Conservation (phyloP, 768 basidiomycete genomes). For the Pisolithus albus region DNA sequence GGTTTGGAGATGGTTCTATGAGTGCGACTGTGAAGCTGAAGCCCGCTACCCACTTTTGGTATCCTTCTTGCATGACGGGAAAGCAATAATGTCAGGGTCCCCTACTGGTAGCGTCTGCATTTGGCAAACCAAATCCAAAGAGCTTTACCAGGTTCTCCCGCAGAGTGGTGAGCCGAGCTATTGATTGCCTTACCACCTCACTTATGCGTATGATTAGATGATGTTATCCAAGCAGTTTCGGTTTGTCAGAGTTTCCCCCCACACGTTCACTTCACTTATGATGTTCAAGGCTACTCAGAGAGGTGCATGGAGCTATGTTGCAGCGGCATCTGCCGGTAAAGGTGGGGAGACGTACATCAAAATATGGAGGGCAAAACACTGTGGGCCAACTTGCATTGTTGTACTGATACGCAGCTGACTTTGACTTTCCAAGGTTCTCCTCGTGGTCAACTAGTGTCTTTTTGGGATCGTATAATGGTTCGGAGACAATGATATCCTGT, state of each 20-base stretch:
- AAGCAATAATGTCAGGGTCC: background rate
- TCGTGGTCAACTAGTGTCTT: background rate
- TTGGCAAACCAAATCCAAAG: background rate
- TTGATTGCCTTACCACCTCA: background rate
- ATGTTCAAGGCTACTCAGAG: background rate
- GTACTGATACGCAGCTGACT: background rate
- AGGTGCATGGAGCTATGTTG: background rate
- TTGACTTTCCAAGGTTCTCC: background rate
- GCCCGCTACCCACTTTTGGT: background rate
- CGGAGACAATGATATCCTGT: background rate
- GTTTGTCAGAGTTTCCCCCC: background rate
- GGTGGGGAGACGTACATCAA: constrained; percentile 1
- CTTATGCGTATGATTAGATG: background rate
- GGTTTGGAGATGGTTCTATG: background rate
- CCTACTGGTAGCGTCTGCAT: background rate
- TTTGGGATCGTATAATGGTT: background rate
- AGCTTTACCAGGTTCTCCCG: background rate
- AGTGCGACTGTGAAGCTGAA: background rate
- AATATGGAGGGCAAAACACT: background rate
- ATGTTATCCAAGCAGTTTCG: background rate
- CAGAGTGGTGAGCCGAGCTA: background rate
- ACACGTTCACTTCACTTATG: background rate
- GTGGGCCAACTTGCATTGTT: background rate
- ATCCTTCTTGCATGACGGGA: background rate
- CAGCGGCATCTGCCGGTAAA: background rate